Evolutionary conservation across 1,284 basidiomycete species (phyloP).

Genomic region (Sporisorium exsertum): DNA sequence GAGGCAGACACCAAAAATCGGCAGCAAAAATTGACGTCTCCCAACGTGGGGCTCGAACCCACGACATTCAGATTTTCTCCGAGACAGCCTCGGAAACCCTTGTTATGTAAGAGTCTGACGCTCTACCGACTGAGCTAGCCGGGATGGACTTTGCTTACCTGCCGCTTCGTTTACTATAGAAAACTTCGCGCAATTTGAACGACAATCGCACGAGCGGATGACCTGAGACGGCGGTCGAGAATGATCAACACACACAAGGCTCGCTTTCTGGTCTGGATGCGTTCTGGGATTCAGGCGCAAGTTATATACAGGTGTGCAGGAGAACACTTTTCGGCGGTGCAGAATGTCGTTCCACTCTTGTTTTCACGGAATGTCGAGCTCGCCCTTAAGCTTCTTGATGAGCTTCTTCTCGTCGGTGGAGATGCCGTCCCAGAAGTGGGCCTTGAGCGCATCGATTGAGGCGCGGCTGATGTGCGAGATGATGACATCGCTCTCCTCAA

Average conservation of each 20-base stretch:
- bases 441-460: constrained; percentile 83
- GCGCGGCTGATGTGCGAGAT: constrained; percentile 89
- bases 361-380: constrained; percentile 73
- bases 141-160: constrained; percentile 60
- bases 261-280: not conserved
- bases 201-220: not conserved
- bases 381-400: constrained; percentile 90
- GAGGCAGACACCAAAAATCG: not conserved
- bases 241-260: not conserved
- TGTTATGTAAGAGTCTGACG: constrained; percentile 67
- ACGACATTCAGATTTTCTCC: constrained; percentile 65
- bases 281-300: constrained; percentile 1
- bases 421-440: constrained; percentile 89
- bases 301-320: constrained; percentile 1
- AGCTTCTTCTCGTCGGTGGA: constrained; percentile 92
- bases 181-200: too few relatives aligned
- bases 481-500: constrained; percentile 95
- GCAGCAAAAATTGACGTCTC: constrained; percentile 41
- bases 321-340: not conserved
- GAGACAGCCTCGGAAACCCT: constrained; percentile 45
- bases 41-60: constrained; percentile 69
- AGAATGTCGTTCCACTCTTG: not conserved
- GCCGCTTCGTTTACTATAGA: too few relatives aligned
- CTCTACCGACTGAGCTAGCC: constrained; percentile 70
- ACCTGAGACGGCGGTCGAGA: not conserved